These are phyloP conservation scores for Trichoderma sp. DNA, from an alignment of 2,329 filamentous ascomycete species.

Conservation along the genomic window DNA sequence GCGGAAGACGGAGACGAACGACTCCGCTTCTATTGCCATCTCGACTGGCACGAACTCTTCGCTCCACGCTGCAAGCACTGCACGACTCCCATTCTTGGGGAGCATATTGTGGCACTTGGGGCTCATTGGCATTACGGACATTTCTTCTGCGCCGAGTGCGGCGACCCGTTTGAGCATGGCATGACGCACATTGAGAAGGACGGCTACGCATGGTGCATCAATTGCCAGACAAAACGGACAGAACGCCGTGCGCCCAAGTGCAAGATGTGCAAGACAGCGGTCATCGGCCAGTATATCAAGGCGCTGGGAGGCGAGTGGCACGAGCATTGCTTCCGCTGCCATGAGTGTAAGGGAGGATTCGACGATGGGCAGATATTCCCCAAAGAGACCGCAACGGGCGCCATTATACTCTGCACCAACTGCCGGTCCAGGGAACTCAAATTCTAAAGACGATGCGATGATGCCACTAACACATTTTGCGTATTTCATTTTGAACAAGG, in stretches of 20 bases:
- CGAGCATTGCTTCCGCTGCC: conserved; percentile 83
- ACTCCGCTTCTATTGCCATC: conserved; percentile 88
- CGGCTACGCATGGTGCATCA: conserved; percentile 94
- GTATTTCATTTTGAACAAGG: conserved; percentile 16
- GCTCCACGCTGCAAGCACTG: conserved; percentile 93
- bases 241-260: conserved; percentile 87
- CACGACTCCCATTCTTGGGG: conserved; percentile 92
- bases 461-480: conserved; percentile 9
- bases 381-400: conserved; percentile 48
- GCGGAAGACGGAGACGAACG: conserved; percentile 70
- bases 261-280: conserved; percentile 75
- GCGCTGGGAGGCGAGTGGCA: conserved; percentile 94
- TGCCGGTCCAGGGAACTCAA: conserved; percentile 62
- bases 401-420: conserved; percentile 57
- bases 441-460: conserved; percentile 32
- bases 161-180: conserved; percentile 80
- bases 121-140: conserved; percentile 97
- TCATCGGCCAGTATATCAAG: conserved; percentile 85
- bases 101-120: conserved; percentile 89
- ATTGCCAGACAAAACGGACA: conserved; percentile 87
- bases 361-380: conserved; percentile 65
- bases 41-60: conserved; percentile 97
- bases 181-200: conserved; percentile 86
- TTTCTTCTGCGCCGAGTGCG: conserved; percentile 98
- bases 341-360: conserved; percentile 57